Base-by-base conservation (phyloP, 257 asterid genomes). In the Lantana camara region DNA sequence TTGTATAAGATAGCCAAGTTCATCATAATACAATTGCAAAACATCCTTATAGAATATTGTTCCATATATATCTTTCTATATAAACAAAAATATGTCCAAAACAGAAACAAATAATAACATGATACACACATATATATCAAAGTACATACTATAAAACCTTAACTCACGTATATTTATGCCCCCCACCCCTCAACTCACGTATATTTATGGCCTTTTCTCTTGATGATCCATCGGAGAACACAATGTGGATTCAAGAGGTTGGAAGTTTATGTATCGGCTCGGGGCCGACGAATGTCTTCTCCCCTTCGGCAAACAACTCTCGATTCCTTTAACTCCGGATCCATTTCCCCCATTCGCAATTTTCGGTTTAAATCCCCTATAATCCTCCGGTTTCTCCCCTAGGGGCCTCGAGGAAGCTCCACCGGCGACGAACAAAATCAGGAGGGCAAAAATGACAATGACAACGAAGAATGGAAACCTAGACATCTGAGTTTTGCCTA, bases 241-340 rank as follows among this genome's bases (percentile, higher is more conserved):
- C 49, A 59, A 0, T 6, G 63, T 19, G 2, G 85, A 75, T 48
- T 34, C 80, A 7, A 84, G 76, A 17, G 90, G 77, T 46, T 80
- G 77, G 57, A 73, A 51, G 23, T 85, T 84, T 42, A 72, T 87
- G 57, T 79, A 85, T 7, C 88, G 82, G 23, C 95, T 87, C 1
- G 93, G 95, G n/a, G 82, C 93, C 37, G 95, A 87, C 0, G 78
- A 70, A 23, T 66, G 75, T 9, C 78, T 69, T 14, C 78, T 70
- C 24, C 93, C 93, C 62, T 84, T 84, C 9, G 95, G 95, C 83
- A 82, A 37, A 69, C 95, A 85, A 22, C 77, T 67, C 66, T 84
- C 86, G 23, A 82, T 55, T 11, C 69, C 79, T 55, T 74, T 68
- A 14, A 75, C 74, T 23, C 66, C 77, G 3, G 24, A 10, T 4